Evolutionary conservation across 2,329 filamentous ascomycete species (phyloP).

Genomic region (Mollisia scopiformis): DNA sequence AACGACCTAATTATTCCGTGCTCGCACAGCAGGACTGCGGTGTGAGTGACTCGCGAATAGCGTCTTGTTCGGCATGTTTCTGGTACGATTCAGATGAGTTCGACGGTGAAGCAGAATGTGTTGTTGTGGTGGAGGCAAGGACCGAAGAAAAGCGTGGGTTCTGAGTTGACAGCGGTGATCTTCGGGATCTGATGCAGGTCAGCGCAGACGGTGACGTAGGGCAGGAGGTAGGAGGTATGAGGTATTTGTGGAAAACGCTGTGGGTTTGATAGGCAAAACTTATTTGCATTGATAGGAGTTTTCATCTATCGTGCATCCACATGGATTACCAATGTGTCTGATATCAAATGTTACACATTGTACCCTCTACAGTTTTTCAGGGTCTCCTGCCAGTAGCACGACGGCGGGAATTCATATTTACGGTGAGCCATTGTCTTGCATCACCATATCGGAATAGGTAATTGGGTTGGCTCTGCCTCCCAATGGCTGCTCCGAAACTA

Average conservation of each 20-base stretch:
- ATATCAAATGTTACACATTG: neutral
- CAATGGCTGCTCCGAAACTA: neutral
- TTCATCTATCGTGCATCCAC: neutral
- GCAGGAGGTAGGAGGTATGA: neutral
- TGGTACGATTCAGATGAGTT: neutral
- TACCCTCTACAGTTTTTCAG: neutral
- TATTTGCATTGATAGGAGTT: neutral
- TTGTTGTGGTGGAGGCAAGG: neutral
- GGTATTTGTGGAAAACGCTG: neutral
- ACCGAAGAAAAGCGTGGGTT: neutral
- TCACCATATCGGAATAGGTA: neutral
- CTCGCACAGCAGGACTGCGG: neutral
- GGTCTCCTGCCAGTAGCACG: neutral
- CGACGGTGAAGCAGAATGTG: too few relatives aligned
- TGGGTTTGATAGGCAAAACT: neutral
- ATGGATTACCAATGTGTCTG: neutral
- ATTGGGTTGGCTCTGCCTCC: neutral
- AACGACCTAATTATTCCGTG: neutral
- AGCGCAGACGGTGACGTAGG: conserved; percentile 9
- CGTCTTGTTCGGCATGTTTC: neutral
- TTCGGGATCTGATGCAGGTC: conserved; percentile 7
- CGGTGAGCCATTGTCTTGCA: neutral
- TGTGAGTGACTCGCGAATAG: neutral
- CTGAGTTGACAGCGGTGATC: conserved; percentile 2
- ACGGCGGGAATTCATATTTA: neutral